A percentile compares a stretch with the other conserved stretches of the same genome.
Evolutionary conservation across 768 basidiomycete species (phyloP).

Genomic region (Sporobolomyces phaffii): DNA sequence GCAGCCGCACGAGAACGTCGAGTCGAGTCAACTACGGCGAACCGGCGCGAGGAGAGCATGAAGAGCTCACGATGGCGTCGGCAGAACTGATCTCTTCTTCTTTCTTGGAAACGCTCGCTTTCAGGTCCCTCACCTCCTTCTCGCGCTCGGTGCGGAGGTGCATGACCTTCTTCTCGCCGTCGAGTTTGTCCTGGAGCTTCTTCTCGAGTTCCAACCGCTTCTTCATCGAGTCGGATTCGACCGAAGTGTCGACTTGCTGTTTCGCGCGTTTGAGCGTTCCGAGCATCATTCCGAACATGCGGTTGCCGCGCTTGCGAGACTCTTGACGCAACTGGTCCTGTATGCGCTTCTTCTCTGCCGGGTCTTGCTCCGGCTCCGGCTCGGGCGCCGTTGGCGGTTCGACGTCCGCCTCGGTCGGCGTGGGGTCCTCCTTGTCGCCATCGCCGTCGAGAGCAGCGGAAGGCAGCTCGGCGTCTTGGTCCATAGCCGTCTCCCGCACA

Average conservation of each 20-base stretch:
- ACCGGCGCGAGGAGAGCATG: neutral
- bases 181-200: conserved; percentile 31
- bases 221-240: conserved; percentile 3
- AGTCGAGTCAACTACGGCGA: neutral
- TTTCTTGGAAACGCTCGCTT: conserved; percentile 20
- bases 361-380: neutral
- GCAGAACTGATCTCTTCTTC: conserved; percentile 34
- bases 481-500: no score
- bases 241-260: neutral
- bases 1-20: neutral
- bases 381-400: neutral
- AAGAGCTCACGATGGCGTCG: conserved; percentile 32
- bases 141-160: conserved; percentile 15
- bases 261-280: conserved; percentile 30
- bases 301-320: conserved; percentile 7
- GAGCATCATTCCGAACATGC: conserved; percentile 35
- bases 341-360: conserved; percentile 10
- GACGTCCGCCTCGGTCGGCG: neutral
- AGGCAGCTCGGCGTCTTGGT: no score
- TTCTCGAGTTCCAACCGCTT: conserved; percentile 38
- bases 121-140: conserved; percentile 20
- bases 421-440: no score
- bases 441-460: no score
- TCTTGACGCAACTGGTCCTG: conserved; percentile 1
- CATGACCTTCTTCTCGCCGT: conserved; percentile 19